Base-by-base conservation (phyloP, 352 stramenopile species). In the Thraustotheca clavata region DNA sequence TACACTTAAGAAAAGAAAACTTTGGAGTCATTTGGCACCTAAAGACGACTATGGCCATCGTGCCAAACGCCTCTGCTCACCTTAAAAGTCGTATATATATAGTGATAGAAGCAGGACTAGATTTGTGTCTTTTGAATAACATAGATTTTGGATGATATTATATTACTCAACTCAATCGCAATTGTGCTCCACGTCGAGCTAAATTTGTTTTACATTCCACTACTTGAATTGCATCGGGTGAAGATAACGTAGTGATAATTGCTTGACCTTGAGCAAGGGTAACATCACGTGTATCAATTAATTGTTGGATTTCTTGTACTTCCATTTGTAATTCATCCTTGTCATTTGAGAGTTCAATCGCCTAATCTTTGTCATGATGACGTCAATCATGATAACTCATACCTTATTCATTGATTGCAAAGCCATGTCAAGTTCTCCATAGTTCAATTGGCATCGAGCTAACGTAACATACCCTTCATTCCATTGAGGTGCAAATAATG, bases 361-460 rank as follows among this genome's bases (percentile, higher is more conserved):
- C 79, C 82, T 91, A 40, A 16, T 5, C 6, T 29, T 33, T 52
- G 11, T 14, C 1, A 14, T 35, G 43, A 2, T 14, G 34, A 31
- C 43, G 43, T 35, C 43, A 3, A 18, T 35, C 38, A 20, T 20
- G 43, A 52, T 24, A 0, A 18, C 3, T 50, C 55, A 3, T 41
- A 89, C 83, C 74, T 79, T 72, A 18, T 73, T 32, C 29, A 90
- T 63, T 59, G 80, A 78, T 8, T 71, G 18, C 8, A 69, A 60
- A 5, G 84, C 80, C n/a, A 93, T 59, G 16, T 80, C 67, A 14
- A 94, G 65, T 65, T 94, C 85, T 4, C 85, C 85, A 68, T 84
- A 91, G 60, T 94, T 94, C 26, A 91, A 55, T 14, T 91, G 85
- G 33, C 76, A 80, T 22, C 82, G 68, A 41, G 77, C 75, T 3